A percentile compares a stretch with the other conserved stretches of the same genome.
These are phyloP conservation scores for Liquidambar formosana DNA, from an alignment of 164 flowering plant genomes.

Conservation along the genomic window DNA sequence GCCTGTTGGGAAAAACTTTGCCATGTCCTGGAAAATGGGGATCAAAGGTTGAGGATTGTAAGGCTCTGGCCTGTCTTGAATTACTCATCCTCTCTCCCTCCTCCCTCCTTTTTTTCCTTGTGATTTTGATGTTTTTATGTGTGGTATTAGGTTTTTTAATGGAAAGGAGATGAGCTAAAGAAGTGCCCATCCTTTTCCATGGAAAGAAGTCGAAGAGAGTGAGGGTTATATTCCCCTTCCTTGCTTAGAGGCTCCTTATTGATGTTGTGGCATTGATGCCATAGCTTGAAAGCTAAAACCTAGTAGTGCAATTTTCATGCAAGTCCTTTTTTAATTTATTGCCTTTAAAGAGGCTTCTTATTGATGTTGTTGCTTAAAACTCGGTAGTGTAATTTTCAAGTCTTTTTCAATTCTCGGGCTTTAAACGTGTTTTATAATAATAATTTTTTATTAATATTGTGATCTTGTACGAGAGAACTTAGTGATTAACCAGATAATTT, in stretches of 20 bases:
- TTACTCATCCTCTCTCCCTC: no score
- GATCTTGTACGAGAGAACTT: no score
- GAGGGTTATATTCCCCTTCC: not conserved
- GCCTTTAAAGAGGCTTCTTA: no score
- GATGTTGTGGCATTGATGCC: no score
- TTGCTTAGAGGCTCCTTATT: not conserved
- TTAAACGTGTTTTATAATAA: no score
- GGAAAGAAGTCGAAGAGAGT: not conserved
- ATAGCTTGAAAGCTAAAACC: not conserved
- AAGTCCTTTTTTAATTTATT: no score
- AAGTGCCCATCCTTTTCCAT: conserved; percentile 18
- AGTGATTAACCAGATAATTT: no score
- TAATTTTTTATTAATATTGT: no score
- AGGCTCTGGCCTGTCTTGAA: no score
- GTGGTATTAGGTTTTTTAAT: not conserved
- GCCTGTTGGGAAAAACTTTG: conserved; percentile 63
- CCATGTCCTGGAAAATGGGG: conserved; percentile 67
- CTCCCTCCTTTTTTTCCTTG: not conserved
- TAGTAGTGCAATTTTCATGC: not conserved
- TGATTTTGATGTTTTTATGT: not conserved
- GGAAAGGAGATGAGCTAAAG: conserved; percentile 32
- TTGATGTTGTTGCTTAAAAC: no score
- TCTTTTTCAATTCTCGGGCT: no score
- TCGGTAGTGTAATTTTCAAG: no score
- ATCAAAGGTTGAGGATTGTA: conserved; percentile 25